Percentiles rank a stretch among this genome's conserved stretches.
Evolutionary conservation across 176 grass and related monocot species (phyloP).

Genomic region (Bolboschoenus planiculmis): DNA sequence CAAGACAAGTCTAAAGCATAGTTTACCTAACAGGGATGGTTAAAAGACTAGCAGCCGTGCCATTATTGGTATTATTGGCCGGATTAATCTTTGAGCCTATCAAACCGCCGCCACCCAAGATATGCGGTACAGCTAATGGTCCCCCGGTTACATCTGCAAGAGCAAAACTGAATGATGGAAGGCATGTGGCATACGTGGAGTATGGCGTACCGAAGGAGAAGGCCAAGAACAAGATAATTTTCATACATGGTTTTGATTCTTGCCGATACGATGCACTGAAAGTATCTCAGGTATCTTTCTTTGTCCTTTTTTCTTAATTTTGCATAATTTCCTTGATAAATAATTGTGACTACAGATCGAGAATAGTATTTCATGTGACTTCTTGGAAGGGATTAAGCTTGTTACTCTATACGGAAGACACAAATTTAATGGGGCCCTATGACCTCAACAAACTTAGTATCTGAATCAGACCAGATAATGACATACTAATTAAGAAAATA

Average conservation of each 20-base stretch:
- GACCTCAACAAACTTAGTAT: not conserved
- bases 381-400: not conserved
- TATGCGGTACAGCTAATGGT: slow-evolving; percentile 35
- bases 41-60: slow-evolving; percentile 26
- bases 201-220: slow-evolving; percentile 48
- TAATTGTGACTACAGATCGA: not conserved
- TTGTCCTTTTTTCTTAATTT: not conserved
- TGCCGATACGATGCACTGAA: slow-evolving; percentile 53
- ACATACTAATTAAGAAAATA: no score
- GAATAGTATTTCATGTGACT: not conserved
- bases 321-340: not conserved
- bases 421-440: not conserved
- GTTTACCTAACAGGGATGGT: slow-evolving; percentile 28
- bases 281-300: slow-evolving; percentile 40
- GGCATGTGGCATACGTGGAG: slow-evolving; percentile 65
- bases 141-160: slow-evolving; percentile 48
- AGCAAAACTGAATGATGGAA: slow-evolving; percentile 52
- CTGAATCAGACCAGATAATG: not conserved
- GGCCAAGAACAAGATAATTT: slow-evolving; percentile 69
- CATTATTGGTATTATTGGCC: slow-evolving; percentile 29
- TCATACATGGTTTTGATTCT: slow-evolving; percentile 70
- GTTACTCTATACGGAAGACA: not conserved
- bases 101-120: slow-evolving; percentile 39
- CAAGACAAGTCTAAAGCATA: slow-evolving; percentile 7
- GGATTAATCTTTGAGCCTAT: slow-evolving; percentile 37